phyloP scores from a whole-genome alignment of 352 stramenopile species.

The Pythium vanterpoolii region DNA sequence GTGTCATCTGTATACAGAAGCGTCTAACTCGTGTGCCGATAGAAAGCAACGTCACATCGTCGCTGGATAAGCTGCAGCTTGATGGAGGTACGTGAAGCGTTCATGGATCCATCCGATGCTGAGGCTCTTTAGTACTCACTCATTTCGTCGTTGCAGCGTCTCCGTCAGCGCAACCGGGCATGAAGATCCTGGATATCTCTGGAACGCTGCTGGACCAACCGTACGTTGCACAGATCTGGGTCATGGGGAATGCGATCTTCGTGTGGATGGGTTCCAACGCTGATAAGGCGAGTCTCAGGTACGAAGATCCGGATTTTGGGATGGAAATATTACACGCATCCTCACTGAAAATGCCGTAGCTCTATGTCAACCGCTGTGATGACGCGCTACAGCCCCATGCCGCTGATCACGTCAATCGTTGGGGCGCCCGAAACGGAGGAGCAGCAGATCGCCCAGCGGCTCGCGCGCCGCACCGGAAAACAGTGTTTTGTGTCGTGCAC shows the following conservation, averaged over 20 bases:
- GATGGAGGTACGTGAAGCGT: slow-evolving; percentile 7
- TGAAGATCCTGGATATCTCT: slow-evolving; percentile 42
- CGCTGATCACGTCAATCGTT: slow-evolving; percentile 69
- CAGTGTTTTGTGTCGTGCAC: slow-evolving; percentile 85
- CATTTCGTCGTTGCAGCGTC: neutral
- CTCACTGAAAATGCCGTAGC: slow-evolving; percentile 27
- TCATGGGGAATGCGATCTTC: slow-evolving; percentile 61
- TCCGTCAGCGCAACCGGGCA: neutral
- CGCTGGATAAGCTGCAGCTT: slow-evolving; percentile 18
- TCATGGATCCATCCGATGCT: neutral
- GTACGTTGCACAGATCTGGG: slow-evolving; percentile 72
- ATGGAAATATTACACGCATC: neutral
- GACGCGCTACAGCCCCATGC: slow-evolving; percentile 78
- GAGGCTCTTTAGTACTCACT: neutral
- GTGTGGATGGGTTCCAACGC: slow-evolving; percentile 70
- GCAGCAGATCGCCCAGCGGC: slow-evolving; percentile 76
- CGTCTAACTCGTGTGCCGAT: neutral
- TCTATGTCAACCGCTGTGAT: slow-evolving; percentile 76
- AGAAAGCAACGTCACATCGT: slow-evolving; percentile 5
- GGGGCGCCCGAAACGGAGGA: slow-evolving; percentile 68
- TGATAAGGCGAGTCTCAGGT: slow-evolving; percentile 43
- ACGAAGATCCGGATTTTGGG: neutral
- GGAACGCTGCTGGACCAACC: slow-evolving; percentile 63
- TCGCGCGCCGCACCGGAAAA: slow-evolving; percentile 53
- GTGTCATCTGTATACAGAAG: neutral